Conservation (phyloP, 495 filamentous ascomycete genomes). For the Xylaria castorea region DNA sequence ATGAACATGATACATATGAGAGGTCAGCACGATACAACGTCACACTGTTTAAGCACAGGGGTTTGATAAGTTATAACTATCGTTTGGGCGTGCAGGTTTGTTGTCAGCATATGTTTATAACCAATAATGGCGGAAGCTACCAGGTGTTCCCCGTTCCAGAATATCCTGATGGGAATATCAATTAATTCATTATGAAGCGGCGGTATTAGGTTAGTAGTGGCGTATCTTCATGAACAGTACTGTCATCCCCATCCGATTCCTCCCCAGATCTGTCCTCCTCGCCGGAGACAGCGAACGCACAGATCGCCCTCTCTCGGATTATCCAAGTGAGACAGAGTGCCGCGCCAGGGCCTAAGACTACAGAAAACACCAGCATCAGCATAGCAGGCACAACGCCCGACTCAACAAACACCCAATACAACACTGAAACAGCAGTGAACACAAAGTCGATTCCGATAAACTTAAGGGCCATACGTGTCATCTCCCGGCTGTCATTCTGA, state of each 20-base stretch:
- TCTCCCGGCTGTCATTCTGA: conserved; percentile 46
- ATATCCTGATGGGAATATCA: not conserved
- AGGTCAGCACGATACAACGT: not conserved
- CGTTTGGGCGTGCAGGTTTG: not conserved
- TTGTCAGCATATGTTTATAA: not conserved
- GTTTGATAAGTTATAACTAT: not conserved
- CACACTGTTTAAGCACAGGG: not conserved
- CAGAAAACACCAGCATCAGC: conserved; percentile 38
- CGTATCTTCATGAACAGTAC: conserved; percentile 28
- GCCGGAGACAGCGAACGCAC: conserved; percentile 23
- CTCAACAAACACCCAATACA: conserved; percentile 53
- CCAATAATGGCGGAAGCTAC: not conserved
- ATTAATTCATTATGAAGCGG: not conserved
- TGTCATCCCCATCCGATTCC: conserved; percentile 26
- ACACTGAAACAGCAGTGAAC: conserved; percentile 44
- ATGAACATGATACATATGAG: not conserved
- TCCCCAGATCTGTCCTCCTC: conserved; percentile 19
- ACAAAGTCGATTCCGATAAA: conserved; percentile 46
- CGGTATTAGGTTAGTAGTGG: conserved; percentile 18
- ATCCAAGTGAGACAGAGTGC: conserved; percentile 48
- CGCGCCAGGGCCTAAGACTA: conserved; percentile 48
- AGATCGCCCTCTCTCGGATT: conserved; percentile 42
- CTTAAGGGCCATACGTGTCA: conserved; percentile 46
- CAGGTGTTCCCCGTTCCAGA: not conserved
- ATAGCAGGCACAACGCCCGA: conserved; percentile 40